Conservation (phyloP, 805 yeast genomes). For the Ogataea sp. region DNA sequence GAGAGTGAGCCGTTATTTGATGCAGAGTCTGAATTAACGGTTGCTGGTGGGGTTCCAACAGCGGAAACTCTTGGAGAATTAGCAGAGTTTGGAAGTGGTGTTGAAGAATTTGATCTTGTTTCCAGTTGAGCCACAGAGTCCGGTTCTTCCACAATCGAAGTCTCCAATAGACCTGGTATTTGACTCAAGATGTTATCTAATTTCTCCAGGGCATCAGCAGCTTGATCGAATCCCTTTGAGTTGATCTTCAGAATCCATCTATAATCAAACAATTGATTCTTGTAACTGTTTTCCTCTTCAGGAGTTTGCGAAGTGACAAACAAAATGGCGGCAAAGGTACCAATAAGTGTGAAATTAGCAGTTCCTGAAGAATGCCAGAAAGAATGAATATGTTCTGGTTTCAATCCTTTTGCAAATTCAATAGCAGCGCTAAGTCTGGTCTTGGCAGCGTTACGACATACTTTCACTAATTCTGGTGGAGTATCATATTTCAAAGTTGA, state of each 20-base stretch:
- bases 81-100: not conserved
- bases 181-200: conserved; percentile 67
- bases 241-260: conserved; percentile 69
- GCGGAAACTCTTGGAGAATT: not conserved
- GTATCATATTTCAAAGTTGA: conserved; percentile 36
- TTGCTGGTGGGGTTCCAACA: not conserved
- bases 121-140: conserved; percentile 1
- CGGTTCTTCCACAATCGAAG: conserved; percentile 3
- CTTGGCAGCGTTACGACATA: conserved; percentile 80
- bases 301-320: conserved; percentile 55
- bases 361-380: conserved; percentile 87
- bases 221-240: conserved; percentile 71
- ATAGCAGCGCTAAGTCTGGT: conserved; percentile 77
- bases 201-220: conserved; percentile 62
- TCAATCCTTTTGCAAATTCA: conserved; percentile 67
- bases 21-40: not conserved
- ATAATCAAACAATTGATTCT: conserved; percentile 66
- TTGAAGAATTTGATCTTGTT: not conserved
- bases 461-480: conserved; percentile 47
- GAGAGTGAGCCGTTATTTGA: not conserved
- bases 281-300: conserved; percentile 58
- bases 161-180: conserved; percentile 56
- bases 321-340: conserved; percentile 78
- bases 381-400: conserved; percentile 76
- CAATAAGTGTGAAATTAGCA: conserved; percentile 71